Base-by-base conservation (phyloP, 306 rosid genomes). In the Malus orientalis region DNA sequence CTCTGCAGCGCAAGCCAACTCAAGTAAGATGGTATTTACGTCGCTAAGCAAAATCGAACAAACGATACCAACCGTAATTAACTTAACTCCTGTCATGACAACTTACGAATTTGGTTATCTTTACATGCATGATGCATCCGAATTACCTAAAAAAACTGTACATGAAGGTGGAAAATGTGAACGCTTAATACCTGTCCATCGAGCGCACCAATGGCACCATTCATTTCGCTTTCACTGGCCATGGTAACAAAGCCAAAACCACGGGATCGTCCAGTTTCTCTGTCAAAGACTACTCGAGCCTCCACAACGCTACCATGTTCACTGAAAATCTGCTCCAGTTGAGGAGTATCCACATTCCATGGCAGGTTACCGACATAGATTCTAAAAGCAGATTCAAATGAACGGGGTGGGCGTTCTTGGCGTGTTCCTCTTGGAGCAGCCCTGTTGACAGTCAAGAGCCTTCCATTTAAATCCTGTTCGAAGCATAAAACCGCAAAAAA, bases 211-310 rank as follows among this genome's bases (percentile, higher is more conserved):
- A 95, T 89, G 79, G 97, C 97, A 69, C 86, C 92, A 75, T 90
- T 89, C 92, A 87, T 81, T 60, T 87, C 99, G 40, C 84, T 67
- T 76, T 90, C 99, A 67, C 78, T 82, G 67, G 93, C 64, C 96
- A 95, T 86, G 65, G 90, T 84, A 59, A 95, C 99, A 78, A 95
- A 92, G 79, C 96, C 99, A 85, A 95, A 95, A 55, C 99, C 99
- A 44, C 99, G 99, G 8, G 99, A 95, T 60, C 99, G 91, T 71
- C 97, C 93, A 15, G 89, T 92, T 51, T 95, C 98, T 77, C 97
- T 83, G 86, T 95, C 98, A 33, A 25, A 89, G 74, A 95, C 86
- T 60, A 95, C 82, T 47, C 96, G 91, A 9, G 97, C 98, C 7
- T 78, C 86, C 45, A 80, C 87, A 62, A 95, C 93, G 67, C 87